Percentiles rank a stretch among this genome's conserved stretches.
Conservation (phyloP, 805 yeast species). For the Saturnispora gosingensis region DNA sequence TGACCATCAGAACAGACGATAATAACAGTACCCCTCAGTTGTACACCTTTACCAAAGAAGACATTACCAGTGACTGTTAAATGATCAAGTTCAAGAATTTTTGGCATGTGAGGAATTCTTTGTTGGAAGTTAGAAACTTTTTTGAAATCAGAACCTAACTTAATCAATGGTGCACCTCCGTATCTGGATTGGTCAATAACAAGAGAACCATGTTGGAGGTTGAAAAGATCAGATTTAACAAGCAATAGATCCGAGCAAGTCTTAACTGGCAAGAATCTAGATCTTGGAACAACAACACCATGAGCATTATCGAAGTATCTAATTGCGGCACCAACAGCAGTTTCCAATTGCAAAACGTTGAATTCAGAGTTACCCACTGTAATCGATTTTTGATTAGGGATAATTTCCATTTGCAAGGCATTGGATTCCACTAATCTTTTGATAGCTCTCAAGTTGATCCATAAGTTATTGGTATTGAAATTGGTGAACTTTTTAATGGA, state of each 20-base stretch:
- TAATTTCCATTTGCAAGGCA: constrained; percentile 82
- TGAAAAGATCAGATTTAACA: constrained; percentile 91
- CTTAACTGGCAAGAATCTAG: constrained; percentile 96
- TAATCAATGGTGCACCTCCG: constrained; percentile 88
- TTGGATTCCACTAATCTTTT: constrained; percentile 83
- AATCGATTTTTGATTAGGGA: constrained; percentile 87
- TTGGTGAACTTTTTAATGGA: constrained; percentile 96
- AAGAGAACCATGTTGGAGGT: constrained; percentile 84
- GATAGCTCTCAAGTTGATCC: constrained; percentile 93
- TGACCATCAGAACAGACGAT: constrained; percentile 96
- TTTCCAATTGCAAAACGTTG: constrained; percentile 89
- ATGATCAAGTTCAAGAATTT: constrained; percentile 92
- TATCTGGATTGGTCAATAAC: constrained; percentile 76
- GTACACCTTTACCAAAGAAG: constrained; percentile 77
- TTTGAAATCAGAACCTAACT: constrained; percentile 93
- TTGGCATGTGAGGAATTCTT: constrained; percentile 93
- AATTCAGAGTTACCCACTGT: constrained; percentile 67
- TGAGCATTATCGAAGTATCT: constrained; percentile 91
- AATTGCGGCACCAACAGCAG: constrained; percentile 99
- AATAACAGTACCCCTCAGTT: constrained; percentile 93
- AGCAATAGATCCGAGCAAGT: constrained; percentile 90
- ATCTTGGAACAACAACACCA: constrained; percentile 97
- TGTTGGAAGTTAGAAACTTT: constrained; percentile 86
- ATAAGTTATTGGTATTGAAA: constrained; percentile 95
- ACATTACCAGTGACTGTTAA: constrained; percentile 97